Percentiles rank a stretch among this genome's conserved stretches.
Conservation (phyloP, 371 early-diverging fungal species). For the Neoconidiobolus thromboides region DNA sequence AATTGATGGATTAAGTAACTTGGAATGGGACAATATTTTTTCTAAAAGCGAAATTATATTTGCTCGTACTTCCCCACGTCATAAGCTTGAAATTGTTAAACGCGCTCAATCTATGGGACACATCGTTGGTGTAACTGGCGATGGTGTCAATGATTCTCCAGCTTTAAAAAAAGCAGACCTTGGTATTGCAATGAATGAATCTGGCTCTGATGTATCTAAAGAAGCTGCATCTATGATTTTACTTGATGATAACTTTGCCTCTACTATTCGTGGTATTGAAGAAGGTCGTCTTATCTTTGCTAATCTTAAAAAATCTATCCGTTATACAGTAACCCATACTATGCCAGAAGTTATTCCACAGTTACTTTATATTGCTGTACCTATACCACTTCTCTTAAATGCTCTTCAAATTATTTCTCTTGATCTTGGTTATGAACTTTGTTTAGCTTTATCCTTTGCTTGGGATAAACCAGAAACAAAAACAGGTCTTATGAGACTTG, state of each 20-base stretch:
- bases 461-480: slow-evolving; percentile 73
- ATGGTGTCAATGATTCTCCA: slow-evolving; percentile 84
- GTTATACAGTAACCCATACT: slow-evolving; percentile 79
- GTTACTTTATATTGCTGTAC: slow-evolving; percentile 64
- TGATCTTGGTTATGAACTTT: slow-evolving; percentile 85
- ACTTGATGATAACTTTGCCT: slow-evolving; percentile 38
- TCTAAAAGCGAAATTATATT: slow-evolving; percentile 73
- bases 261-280: slow-evolving; percentile 15
- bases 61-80: slow-evolving; percentile 80
- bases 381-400: slow-evolving; percentile 67
- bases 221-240: slow-evolving; percentile 95
- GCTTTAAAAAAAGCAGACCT: slow-evolving; percentile 89
- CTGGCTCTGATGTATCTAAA: slow-evolving; percentile 90
- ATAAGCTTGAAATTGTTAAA: slow-evolving; percentile 77
- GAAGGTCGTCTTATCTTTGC: slow-evolving; percentile 88
- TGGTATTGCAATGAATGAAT: slow-evolving; percentile 91
- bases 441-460: slow-evolving; percentile 71
- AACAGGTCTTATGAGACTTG: slow-evolving; percentile 62
- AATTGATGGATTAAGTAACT: slow-evolving; percentile 52
- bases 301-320: slow-evolving; percentile 86
- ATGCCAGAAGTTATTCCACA: slow-evolving; percentile 65
- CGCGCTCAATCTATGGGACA: slow-evolving; percentile 62
- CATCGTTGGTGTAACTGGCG: slow-evolving; percentile 86
- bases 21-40: slow-evolving; percentile 76
- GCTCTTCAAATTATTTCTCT: slow-evolving; percentile 74